A percentile compares a stretch with the other conserved stretches of the same genome.
Conservation (phyloP, 176 grass and related monocot species). For the Avena eriantha region DNA sequence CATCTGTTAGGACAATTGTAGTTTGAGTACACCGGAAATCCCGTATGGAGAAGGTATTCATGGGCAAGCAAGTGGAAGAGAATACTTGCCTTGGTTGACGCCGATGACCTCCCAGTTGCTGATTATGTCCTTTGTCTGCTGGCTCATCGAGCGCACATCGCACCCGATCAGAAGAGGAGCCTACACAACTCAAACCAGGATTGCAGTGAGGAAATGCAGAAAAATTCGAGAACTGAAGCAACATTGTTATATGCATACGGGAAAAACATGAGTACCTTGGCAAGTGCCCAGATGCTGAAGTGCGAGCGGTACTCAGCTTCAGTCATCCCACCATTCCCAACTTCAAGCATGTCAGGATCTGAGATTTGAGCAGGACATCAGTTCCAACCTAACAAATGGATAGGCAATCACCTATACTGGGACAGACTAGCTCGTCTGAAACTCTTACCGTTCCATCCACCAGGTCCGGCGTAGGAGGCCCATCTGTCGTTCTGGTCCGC, state of each 20-base stretch:
- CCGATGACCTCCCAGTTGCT: constrained; percentile 82
- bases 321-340: constrained; percentile 92
- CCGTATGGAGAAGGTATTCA: neutral
- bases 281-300: constrained; percentile 97
- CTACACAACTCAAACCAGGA: constrained; percentile 42
- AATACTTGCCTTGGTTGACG: constrained; percentile 81
- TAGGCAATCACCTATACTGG: neutral
- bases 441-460: constrained; percentile 88
- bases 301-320: constrained; percentile 87
- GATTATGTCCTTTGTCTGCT: constrained; percentile 78
- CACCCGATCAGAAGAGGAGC: constrained; percentile 94
- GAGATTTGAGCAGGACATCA: neutral
- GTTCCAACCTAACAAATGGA: neutral
- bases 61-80: neutral
- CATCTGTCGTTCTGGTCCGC: constrained; percentile 93
- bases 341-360: constrained; percentile 99
- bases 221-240: neutral
- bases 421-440: constrained; percentile 13
- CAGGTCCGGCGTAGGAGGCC: constrained; percentile 86
- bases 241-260: neutral
- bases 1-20: constrained; percentile 53
- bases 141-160: constrained; percentile 75
- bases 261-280: constrained; percentile 57
- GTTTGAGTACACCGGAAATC: constrained; percentile 12
- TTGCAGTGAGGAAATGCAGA: constrained; percentile 30